Evolutionary conservation across 805 yeast genomes (phyloP), one percentile per base, ranked within the genome.

Genomic region (Saccharomycopsis fermentans): DNA sequence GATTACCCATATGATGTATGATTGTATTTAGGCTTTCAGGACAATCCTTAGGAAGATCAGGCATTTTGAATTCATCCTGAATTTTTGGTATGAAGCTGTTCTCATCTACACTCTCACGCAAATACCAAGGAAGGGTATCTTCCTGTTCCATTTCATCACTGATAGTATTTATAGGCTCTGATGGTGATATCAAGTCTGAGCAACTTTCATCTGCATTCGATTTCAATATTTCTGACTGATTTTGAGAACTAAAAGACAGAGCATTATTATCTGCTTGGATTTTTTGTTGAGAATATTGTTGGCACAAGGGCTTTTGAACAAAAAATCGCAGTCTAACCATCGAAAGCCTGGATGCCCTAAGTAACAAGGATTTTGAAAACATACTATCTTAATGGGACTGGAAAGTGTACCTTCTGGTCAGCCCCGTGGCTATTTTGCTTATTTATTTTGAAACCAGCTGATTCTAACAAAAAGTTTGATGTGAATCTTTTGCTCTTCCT

Each of bases 21-120:
- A 86, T 68, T 2, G 70, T 69, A 36, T 68, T 66, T 8, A 90
- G 65, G 1, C 80, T 67, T 0, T 63, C 66, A 0, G 96, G 96
- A 0, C 88, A 70, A 52, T 76, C 65, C 0, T 60, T 63, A 0
- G 97, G 96, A 4, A 86, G 63, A 2, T 67, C 74, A 0, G 96
- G 92, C 48, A 83, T 66, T 52, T 68, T 73, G 1, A 70, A 65
- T 59, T 59, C 69, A 62, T 35, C 62, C 70, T 39, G 50, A 17
- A 57, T 54, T 29, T 32, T 27, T 24, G 58, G 57, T 5, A 39
- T 19, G 67, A 67, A 52, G 70, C 68, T 55, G 70, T 71, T 1
- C 73, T 64, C 61, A 39, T 77, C 67, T 1, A 74, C 75, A 6
- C 66, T 69, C 40, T 75, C 76, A 55, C 83, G 73, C 55, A 84